Conservation (phyloP, 2,329 filamentous ascomycete species). For the Leptographium flavum region DNA sequence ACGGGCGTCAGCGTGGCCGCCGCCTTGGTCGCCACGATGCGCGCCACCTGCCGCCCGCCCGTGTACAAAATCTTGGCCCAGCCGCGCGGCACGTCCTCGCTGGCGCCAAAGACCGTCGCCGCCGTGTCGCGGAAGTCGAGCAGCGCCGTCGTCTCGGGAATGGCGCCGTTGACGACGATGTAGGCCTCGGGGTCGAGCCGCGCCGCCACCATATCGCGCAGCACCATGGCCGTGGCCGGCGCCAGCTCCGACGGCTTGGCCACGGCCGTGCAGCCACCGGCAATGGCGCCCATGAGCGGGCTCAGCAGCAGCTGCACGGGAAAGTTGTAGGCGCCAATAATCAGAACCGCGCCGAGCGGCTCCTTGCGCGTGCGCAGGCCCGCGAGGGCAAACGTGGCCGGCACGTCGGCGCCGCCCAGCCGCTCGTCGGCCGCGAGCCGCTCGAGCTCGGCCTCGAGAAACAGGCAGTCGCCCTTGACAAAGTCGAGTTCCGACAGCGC, state of each 20-base stretch:
- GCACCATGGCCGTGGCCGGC: slow-evolving; percentile 59
- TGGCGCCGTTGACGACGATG: slow-evolving; percentile 62
- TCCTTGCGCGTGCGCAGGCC: slow-evolving; percentile 72
- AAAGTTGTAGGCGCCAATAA: slow-evolving; percentile 93
- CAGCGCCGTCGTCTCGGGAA: slow-evolving; percentile 68
- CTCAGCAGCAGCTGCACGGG: slow-evolving; percentile 68
- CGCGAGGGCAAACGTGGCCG: slow-evolving; percentile 52
- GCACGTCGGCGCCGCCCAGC: slow-evolving; percentile 45
- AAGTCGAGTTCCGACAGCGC: slow-evolving; percentile 63
- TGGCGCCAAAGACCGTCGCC: not conserved
- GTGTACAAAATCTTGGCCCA: slow-evolving; percentile 99
- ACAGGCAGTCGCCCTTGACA: slow-evolving; percentile 68
- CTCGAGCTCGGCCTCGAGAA: slow-evolving; percentile 62
- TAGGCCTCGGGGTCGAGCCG: slow-evolving; percentile 68
- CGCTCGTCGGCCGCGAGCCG: slow-evolving; percentile 74
- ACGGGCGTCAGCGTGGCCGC: slow-evolving; percentile 81
- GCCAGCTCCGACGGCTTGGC: slow-evolving; percentile 84
- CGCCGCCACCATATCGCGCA: slow-evolving; percentile 64
- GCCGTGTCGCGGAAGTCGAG: slow-evolving; percentile 45
- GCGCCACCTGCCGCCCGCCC: slow-evolving; percentile 63
- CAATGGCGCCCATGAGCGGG: slow-evolving; percentile 78
- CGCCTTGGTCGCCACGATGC: slow-evolving; percentile 79
- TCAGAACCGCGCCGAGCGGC: slow-evolving; percentile 66
- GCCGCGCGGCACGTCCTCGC: slow-evolving; percentile 27
- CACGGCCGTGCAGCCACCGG: slow-evolving; percentile 78